Percentiles rank a stretch among this genome's conserved stretches.
Conservation (phyloP, 768 basidiomycete genomes). For the Suillus variegatus region DNA sequence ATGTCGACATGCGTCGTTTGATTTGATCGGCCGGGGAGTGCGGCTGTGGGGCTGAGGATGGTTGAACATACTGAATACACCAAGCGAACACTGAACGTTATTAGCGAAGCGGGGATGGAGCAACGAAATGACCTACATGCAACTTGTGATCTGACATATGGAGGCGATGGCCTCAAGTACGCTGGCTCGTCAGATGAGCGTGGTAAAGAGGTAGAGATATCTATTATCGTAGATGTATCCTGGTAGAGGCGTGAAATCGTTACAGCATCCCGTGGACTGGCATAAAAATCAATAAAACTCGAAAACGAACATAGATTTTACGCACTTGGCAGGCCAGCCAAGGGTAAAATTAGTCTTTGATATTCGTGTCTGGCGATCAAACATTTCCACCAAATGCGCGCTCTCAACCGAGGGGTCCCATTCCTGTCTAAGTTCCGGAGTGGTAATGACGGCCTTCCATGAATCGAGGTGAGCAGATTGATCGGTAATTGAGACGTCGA, state of each 20-base stretch:
- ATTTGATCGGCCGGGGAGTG: slow-evolving; percentile 38
- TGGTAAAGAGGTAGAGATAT: slow-evolving; percentile 92
- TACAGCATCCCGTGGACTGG: slow-evolving; percentile 89
- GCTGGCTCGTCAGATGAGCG: slow-evolving; percentile 88
- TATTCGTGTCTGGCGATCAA: slow-evolving; percentile 85
- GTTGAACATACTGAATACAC: slow-evolving; percentile 78
- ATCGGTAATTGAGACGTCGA: slow-evolving; percentile 73
- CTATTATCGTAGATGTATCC: slow-evolving; percentile 81
- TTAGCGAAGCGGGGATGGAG: slow-evolving; percentile 12
- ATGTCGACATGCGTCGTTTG: slow-evolving; percentile 27
- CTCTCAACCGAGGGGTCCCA: slow-evolving; percentile 95
- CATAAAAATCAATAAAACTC: slow-evolving; percentile 14
- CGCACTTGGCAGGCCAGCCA: slow-evolving; percentile 97
- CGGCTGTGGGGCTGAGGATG: slow-evolving; percentile 37
- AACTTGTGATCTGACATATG: slow-evolving; percentile 88
- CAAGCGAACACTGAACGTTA: slow-evolving; percentile 73
- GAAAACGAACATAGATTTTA: slow-evolving; percentile 17
- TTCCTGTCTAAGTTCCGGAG: slow-evolving; percentile 84
- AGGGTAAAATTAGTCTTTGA: slow-evolving; percentile 88
- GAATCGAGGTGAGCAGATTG: slow-evolving; percentile 63
- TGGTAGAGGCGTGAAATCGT: slow-evolving; percentile 87
- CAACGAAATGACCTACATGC: slow-evolving; percentile 47
- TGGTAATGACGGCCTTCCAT: slow-evolving; percentile 80
- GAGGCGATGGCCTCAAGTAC: slow-evolving; percentile 89
- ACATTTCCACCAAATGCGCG: slow-evolving; percentile 78